Evolutionary conservation across 1,139 yeast genomes (phyloP), one percentile per base, ranked within the genome.

Genomic region (Kodamaea arcana): DNA sequence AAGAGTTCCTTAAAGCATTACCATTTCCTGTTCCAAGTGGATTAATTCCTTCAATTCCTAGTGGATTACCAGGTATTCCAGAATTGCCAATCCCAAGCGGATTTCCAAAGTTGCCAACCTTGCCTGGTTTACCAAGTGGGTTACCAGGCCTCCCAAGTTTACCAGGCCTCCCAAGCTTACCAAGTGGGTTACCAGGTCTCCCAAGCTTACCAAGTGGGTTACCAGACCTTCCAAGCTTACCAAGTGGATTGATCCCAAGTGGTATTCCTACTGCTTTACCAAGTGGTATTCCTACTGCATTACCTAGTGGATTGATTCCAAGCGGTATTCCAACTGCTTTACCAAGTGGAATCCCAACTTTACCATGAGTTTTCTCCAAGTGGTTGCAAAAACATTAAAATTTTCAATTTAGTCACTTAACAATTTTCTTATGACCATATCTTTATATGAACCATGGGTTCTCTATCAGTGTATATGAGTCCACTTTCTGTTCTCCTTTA

Each of bases 241-340:
- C 26, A 24, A 24, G 14, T 24, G 24, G 31, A n/a, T 28, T 28
- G 24, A 15, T 20, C n/a, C 24, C 24, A 12, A 28, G 14, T 13
- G 31, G 24, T 12, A 17, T 28, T 23, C 31, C 31, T 9, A 28
- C 15, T 15, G 29, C 18, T n/a, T 13, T 27, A 13, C 11, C 17
- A 14, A 12, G 27, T 12, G 27, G 27, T 8, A 12, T 25, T 12
- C 27, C 27, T 12, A 3, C 20, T 9, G 20, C 20, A 7, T 28
- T 28, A 15, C 31, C 31, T 11, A 10, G 14, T 12, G 24, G 24
- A 4, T 13, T 18, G 22, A 15, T 20, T 17, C 24, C 24, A 12
- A 28, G 14, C 10, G 31, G 24, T 12, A 17, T 28, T 23, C 31
- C 31, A 16, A 28, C 15, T 15, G 29, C 18, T n/a, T 13, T 27